Base-by-base conservation (phyloP, 768 basidiomycete species). In the Russula sp. region DNA sequence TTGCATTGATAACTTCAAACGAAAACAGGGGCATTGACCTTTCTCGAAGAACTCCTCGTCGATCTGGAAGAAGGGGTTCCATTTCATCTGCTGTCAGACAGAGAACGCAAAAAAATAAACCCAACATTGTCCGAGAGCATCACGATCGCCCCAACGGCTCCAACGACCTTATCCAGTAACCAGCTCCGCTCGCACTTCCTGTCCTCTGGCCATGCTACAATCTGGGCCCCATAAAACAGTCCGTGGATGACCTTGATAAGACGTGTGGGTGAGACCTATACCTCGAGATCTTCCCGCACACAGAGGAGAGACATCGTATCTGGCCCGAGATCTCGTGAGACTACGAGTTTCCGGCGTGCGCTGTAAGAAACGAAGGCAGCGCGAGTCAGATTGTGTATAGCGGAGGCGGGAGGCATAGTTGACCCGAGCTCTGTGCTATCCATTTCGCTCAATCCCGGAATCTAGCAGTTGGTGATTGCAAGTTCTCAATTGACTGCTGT, bases 61-160 rank as follows among this genome's bases (percentile, higher is more conserved):
- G 20, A 94, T 80, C 89, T 95, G 64, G 3, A 13, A 13, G 22
- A 16, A 18, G 11, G 2, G 2, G 14, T 31, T 31, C 27, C 6
- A 20, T 22, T 55, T 59, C 63, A 60, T 59, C 65, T 66, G 39
- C 61, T 20, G 20, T 68, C 59, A 0, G 57, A 51, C 7, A 54
- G 53, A 16, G 69, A 48, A 55, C 50, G 37, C 53, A 51, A 6
- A 53, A 10, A 20, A 27, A 31, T 34, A 22, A 52, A 54, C 31
- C 69, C 40, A 65, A 88, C 93, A 75, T 86, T 87, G 57, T 95
- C 93, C 0, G 83, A 77, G 2, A 91, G 69, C 78, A 88, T 85
- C 27, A 89, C 70, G 14, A 82, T 64, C 13, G 77, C 53, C 0
- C 87, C 94, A 9, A 73, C 69, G 3, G 87, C 84, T 4, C 87